These are phyloP conservation scores for Citrullus colocynthis DNA, from an alignment of 306 rosid species.

Conservation along the genomic window DNA sequence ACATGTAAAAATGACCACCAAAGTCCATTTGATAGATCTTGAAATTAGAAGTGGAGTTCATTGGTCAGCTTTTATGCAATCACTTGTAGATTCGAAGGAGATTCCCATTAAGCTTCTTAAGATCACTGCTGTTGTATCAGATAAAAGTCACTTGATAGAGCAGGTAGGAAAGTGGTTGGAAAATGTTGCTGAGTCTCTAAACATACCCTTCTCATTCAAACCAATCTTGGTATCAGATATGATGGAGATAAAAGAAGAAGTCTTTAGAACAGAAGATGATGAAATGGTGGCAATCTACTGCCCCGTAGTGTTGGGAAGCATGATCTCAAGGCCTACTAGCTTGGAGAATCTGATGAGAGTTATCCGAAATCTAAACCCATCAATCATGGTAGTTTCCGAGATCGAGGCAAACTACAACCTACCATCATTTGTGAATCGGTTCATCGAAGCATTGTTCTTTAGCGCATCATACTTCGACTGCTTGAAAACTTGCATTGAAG, in stretches of 20 bases:
- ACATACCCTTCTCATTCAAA: slow-evolving; percentile 44
- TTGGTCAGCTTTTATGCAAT: slow-evolving; percentile 48
- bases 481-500: slow-evolving; percentile 29
- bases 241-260: slow-evolving; percentile 28
- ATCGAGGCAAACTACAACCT: slow-evolving; percentile 49
- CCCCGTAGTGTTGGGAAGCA: slow-evolving; percentile 24
- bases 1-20: slow-evolving; percentile 26
- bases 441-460: slow-evolving; percentile 45
- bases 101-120: slow-evolving; percentile 27
- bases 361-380: slow-evolving; percentile 35
- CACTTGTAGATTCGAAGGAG: slow-evolving; percentile 31
- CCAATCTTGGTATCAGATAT: slow-evolving; percentile 30
- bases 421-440: slow-evolving; percentile 53
- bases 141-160: slow-evolving; percentile 10
- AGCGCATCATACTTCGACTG: slow-evolving; percentile 44
- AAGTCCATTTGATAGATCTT: slow-evolving; percentile 53
- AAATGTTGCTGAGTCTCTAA: slow-evolving; percentile 43
- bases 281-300: slow-evolving; percentile 49
- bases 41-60: slow-evolving; percentile 43
- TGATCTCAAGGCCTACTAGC: slow-evolving; percentile 35
- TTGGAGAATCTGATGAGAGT: slow-evolving; percentile 62
- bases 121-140: slow-evolving; percentile 38
- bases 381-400: slow-evolving; percentile 47
- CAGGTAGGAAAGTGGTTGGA: slow-evolving; percentile 38
- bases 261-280: slow-evolving; percentile 28